Evolutionary conservation across 2,329 filamentous ascomycete species (phyloP), one percentile per base, ranked within the genome.

Genomic region (Colletotrichum higginsianum): DNA sequence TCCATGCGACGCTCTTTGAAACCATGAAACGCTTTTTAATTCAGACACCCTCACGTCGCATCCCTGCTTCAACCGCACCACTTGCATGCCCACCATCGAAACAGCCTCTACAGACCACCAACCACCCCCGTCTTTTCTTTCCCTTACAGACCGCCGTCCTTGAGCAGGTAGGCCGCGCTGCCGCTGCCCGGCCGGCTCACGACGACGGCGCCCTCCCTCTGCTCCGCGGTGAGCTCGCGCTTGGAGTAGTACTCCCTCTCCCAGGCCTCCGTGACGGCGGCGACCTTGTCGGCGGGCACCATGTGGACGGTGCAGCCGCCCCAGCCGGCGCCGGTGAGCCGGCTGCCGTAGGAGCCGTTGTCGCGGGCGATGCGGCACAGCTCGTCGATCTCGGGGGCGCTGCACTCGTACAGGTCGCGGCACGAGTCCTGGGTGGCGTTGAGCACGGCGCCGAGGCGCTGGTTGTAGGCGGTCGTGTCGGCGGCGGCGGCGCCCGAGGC

Each of bases 241-340:
- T 92, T 93, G 67, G 88, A 84, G 81, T 97, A 98, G 81, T 98
- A 99, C 79, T 95, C 91, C 74, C 88, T 88, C 77, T 93, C 90
- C 88, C 96, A 91, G 6, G 94, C 94, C 77, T 89, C 86, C 80
- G 89, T 94, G 26, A 99, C 93, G 35, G 85, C 89, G 6, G 92
- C 91, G 0, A 98, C 93, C 82, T 93, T 96, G 77, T 94, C 89
- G 69, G 91, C 93, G 0, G 96, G 93, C 63, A 98, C 93, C 68
- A 99, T 88, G 84, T 99, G 96, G 69, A 99, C 96, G 72, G 91
- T 96, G 84, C 96, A 98, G 2, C 96, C 96, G 73, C 96, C 96
- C 96, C 96, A 99, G 3, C 96, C 96, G 0, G 96, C 96, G 49
- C 96, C 96, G 0, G 96, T 98, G 76, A 98, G 84, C 35, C 96